Conservation (phyloP, 2,329 filamentous ascomycete species). For the Camillea tinctor region DNA sequence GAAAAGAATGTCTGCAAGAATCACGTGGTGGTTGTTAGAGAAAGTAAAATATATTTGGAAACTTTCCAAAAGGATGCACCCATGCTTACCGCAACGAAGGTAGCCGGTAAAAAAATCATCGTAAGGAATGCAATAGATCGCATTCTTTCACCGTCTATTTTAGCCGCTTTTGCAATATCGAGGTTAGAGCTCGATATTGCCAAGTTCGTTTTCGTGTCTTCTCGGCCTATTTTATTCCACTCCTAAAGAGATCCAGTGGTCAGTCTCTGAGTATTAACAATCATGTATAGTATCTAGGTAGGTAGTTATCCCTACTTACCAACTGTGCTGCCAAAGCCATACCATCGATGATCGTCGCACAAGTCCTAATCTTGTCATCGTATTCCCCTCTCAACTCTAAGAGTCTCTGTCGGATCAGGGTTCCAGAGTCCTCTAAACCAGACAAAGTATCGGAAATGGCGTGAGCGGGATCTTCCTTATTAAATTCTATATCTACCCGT, state of each 20-base stretch:
- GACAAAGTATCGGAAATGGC: constrained; percentile 1
- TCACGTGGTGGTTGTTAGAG: neutral
- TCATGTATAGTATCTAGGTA: too few species aligned
- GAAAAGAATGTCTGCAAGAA: constrained; percentile 26
- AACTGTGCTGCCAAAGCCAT: constrained; percentile 29
- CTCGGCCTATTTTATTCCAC: constrained; percentile 28
- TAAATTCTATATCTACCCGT: too few species aligned
- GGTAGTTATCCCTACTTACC: constrained; percentile 7
- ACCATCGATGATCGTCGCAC: constrained; percentile 26
- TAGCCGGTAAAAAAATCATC: constrained; percentile 30
- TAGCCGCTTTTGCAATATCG: constrained; percentile 23
- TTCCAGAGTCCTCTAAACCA: constrained; percentile 8
- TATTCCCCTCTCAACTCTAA: constrained; percentile 27
- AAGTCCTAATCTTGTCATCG: constrained; percentile 29
- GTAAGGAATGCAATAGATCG: constrained; percentile 30
- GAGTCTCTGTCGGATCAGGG: constrained; percentile 19
- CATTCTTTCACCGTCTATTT: constrained; percentile 28
- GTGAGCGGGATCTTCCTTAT: neutral
- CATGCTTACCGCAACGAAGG: constrained; percentile 26
- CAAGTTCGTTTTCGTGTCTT: constrained; percentile 26
- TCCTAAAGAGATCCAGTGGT: constrained; percentile 13
- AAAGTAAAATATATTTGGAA: neutral
- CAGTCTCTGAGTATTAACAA: neutral
- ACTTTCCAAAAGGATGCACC: neutral
- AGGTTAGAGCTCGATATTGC: constrained; percentile 24